A percentile compares a stretch with the other conserved stretches of the same genome.
phyloP scores from a whole-genome alignment of 306 rosid genomes.

The Psophocarpus tetragonolobus region DNA sequence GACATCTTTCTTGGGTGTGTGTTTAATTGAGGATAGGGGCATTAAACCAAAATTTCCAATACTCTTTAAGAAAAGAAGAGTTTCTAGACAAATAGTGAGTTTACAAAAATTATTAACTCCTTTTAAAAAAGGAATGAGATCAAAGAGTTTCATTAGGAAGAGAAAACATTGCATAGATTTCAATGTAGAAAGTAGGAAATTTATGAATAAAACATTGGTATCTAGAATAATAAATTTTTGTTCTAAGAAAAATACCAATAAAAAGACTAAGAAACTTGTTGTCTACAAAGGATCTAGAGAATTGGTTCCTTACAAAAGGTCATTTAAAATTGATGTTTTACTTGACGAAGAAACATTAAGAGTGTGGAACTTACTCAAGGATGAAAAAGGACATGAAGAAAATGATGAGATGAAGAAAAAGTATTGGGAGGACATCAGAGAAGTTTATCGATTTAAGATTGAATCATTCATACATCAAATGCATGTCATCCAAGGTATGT shows the following conservation, averaged over 20 bases:
- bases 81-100: background rate
- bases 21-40: background rate
- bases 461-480: background rate
- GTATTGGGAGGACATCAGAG: constrained; percentile 13
- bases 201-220: background rate
- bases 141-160: background rate
- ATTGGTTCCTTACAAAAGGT: constrained; percentile 14
- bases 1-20: background rate
- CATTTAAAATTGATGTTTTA: background rate
- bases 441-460: background rate
- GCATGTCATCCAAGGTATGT: constrained; percentile 23
- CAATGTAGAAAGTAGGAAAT: background rate
- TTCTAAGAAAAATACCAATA: background rate
- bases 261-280: background rate
- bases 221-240: background rate
- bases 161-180: background rate
- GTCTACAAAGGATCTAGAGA: background rate
- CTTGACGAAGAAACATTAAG: constrained; percentile 30
- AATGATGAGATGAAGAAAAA: constrained; percentile 9
- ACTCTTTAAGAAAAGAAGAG: constrained; percentile 22
- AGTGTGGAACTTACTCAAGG: constrained; percentile 41
- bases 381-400: constrained; percentile 9
- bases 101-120: background rate
- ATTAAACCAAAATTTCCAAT: constrained; percentile 10
- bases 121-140: constrained; percentile 23